Conservation (phyloP, 2,329 filamentous ascomycete genomes). For the Achaetomium macrosporum region DNA sequence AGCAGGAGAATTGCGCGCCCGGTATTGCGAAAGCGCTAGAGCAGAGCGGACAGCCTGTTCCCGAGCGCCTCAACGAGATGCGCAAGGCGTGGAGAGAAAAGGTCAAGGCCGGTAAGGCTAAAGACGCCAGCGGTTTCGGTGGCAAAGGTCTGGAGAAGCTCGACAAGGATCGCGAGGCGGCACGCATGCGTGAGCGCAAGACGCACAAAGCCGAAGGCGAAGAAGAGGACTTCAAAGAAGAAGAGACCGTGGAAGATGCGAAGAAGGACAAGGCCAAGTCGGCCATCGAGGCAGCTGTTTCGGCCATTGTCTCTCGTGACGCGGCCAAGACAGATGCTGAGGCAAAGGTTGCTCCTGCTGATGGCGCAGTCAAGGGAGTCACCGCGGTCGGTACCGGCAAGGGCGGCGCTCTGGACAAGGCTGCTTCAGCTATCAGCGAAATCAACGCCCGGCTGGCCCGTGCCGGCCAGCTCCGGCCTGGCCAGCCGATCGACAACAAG, state of each 20-base stretch:
- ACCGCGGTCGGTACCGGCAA: constrained; percentile 52
- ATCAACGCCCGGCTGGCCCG: constrained; percentile 89
- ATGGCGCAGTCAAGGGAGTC: constrained; percentile 29
- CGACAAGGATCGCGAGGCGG: constrained; percentile 83
- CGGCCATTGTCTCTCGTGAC: constrained; percentile 50
- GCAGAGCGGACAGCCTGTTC: constrained; percentile 80
- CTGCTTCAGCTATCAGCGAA: constrained; percentile 80
- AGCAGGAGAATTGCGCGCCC: constrained; percentile 84
- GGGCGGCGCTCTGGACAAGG: constrained; percentile 68
- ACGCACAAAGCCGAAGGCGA: constrained; percentile 84
- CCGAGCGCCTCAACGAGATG: constrained; percentile 61
- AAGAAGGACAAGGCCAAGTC: constrained; percentile 64
- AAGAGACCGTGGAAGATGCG: constrained; percentile 61
- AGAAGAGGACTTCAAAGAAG: constrained; percentile 72
- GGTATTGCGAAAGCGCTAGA: constrained; percentile 89
- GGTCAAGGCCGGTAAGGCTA: constrained; percentile 86
- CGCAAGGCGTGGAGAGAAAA: constrained; percentile 75
- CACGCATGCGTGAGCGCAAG: constrained; percentile 79
- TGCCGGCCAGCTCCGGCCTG: constrained; percentile 81
- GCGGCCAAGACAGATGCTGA: constrained; percentile 40
- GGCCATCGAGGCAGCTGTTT: constrained; percentile 57
- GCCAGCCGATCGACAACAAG: constrained; percentile 96
- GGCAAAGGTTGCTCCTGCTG: constrained; percentile 27
- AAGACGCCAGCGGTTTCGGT: constrained; percentile 84
- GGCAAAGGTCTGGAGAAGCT: constrained; percentile 90